These are phyloP conservation scores for Arthromyces matolae DNA, from an alignment of 768 basidiomycete species.

Conservation along the genomic window DNA sequence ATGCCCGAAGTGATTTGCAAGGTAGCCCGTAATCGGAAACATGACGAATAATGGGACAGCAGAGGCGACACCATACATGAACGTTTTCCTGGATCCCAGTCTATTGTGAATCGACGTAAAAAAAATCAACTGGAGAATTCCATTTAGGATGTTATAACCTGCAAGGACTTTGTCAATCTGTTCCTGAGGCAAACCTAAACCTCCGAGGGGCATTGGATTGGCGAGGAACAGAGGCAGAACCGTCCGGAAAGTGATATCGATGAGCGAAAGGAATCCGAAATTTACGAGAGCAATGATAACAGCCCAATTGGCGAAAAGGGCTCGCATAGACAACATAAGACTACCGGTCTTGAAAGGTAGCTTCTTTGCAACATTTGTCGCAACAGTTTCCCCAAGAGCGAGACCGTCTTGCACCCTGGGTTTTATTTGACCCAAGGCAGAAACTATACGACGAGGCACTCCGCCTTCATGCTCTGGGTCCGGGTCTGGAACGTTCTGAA, in stretches of 20 bases:
- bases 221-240: conserved; percentile 68
- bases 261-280: conserved; percentile 57
- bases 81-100: conserved; percentile 60
- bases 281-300: conserved; percentile 61
- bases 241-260: conserved; percentile 61
- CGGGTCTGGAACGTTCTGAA: background rate
- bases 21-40: conserved; percentile 57
- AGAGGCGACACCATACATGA: conserved; percentile 45
- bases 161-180: conserved; percentile 62
- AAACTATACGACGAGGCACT: background rate
- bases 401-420: conserved; percentile 11
- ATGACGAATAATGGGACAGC: conserved; percentile 48
- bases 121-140: conserved; percentile 59
- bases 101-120: conserved; percentile 56
- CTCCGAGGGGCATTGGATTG: conserved; percentile 62
- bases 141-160: conserved; percentile 55
- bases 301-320: conserved; percentile 40
- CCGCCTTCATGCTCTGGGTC: background rate
- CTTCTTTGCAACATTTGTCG: conserved; percentile 1
- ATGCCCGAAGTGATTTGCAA: conserved; percentile 48
- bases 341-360: conserved; percentile 1
- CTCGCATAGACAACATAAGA: conserved; percentile 44
- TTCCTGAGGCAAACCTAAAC: conserved; percentile 60
- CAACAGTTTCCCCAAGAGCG: conserved; percentile 2
- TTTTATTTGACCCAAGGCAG: background rate